Base-by-base conservation (phyloP, 768 basidiomycete genomes). In the Auricularia cornea region DNA sequence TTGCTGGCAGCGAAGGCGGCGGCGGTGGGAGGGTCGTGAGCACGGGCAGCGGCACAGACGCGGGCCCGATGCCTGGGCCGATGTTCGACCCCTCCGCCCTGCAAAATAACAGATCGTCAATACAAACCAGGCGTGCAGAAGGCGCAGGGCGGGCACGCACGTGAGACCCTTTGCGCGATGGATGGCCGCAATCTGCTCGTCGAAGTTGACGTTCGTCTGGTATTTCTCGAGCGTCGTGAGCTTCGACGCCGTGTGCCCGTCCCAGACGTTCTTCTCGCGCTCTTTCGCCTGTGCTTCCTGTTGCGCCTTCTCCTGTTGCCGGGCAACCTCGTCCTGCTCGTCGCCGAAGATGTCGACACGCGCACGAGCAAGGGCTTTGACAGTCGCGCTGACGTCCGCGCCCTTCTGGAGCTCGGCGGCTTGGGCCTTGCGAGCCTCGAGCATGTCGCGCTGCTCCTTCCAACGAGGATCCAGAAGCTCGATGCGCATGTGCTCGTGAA, bases 401-500 rank as follows among this genome's bases (percentile, higher is more conserved):
- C 94, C 92, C 60, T 88, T 85, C 71, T 94, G 87, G 23, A 94
- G 79, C 70, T 94, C 92, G 20, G 90, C 90, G 4, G 90, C 88
- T 71, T 93, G 90, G 4, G 90, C 89, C 72, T 93, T 92, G 73
- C 95, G 90, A 35, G 88, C 84, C 73, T 99, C 97, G 69, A 95
- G 77, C 12, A 78, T 83, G 70, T 94, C 89, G 67, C 96, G 90
- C 73, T 96, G 93, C 66, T 94, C 93, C 74, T 98, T 98, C 95
- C 96, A 99, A 73, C 89, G 87, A 48, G 97, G 97, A 76, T 99
- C 97, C 68, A 99, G 83, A 65, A 98, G 75, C 73, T 99, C 97
- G 72, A 98, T 98, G 69, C 97, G 92, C 86, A 98, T 94, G 74
- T 98, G 97, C 72, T 98, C 95, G 68, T 96, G 86, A 54, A 98